Evolutionary conservation across 805 yeast species (phyloP), one percentile per base, ranked within the genome.

Genomic region (Metschnikowia continentalis): DNA sequence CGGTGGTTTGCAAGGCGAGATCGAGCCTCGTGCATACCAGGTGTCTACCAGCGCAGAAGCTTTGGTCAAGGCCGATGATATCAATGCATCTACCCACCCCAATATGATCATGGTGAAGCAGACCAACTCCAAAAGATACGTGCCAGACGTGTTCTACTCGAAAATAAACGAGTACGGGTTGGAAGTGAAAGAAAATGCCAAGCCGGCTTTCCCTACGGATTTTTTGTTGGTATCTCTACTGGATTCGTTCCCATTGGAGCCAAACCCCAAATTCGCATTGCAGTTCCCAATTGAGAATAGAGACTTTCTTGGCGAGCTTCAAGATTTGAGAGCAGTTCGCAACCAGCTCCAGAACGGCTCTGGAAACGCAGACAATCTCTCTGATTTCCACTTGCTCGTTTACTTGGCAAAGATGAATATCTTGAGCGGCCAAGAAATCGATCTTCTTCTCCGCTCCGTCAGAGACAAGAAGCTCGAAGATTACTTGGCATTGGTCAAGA

Each of bases 81-180:
- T 94, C 32, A 77, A 84, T 32, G 92, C 96, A 0, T 87, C 96
- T 1, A 88, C 97, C 0, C 92, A 90, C 63, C 97, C 99, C 0
- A 83, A 90, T 19, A 82, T 86, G 74, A 84, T 92, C 64, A 86
- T 82, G 59, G 83, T 94, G 56, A 86, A 88, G 62, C 85, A 82
- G 30, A 83, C 89, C n/a, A 80, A 81, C 38, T 76, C 78, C 17
- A 78, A 76, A 8, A 78, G 97, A 50, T 94, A 92, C 59, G 98
- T 94, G 14, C 99, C 99, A 0, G 99, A 94, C 55, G 86, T 94
- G 23, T 88, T 88, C 62, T 94, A 86, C 74, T 82, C 83, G 67
- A 83, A 81, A 64, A 78, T 81, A 53, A 94, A 94, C 64, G 97
- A 94, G 69, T 94, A 94, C 69, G 88, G 88, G 3, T 72, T 90